These are phyloP conservation scores for Hypomontagnella monticulosa DNA, from an alignment of 495 filamentous ascomycete species.

Conservation along the genomic window DNA sequence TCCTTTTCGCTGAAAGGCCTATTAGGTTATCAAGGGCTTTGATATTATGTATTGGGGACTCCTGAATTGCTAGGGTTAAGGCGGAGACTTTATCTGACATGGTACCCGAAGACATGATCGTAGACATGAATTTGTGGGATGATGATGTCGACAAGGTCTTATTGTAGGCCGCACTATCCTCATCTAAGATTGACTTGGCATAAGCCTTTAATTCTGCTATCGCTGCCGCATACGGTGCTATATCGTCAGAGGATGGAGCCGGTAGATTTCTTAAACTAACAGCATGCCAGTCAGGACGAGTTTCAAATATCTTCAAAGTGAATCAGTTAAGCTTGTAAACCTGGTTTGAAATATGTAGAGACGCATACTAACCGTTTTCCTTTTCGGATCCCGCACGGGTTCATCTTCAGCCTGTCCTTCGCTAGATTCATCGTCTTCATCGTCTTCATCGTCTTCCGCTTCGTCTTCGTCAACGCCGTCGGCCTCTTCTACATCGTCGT, in stretches of 20 bases:
- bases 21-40: conserved; percentile 88
- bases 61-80: conserved; percentile 89
- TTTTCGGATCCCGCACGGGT: conserved; percentile 34
- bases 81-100: conserved; percentile 97
- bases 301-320: conserved; percentile 69
- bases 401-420: conserved; percentile 39
- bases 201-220: conserved; percentile 78
- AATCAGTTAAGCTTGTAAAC: conserved; percentile 36
- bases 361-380: conserved; percentile 57
- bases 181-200: conserved; percentile 76
- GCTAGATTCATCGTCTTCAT: conserved; percentile 38
- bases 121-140: conserved; percentile 91
- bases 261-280: conserved; percentile 67
- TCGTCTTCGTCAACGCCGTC: conserved; percentile 34
- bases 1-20: conserved; percentile 83
- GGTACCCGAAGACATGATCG: conserved; percentile 96
- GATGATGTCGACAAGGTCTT: conserved; percentile 68
- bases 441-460: conserved; percentile 19
- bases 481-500: conserved; percentile 48
- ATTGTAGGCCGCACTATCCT: conserved; percentile 73
- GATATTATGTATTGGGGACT: conserved; percentile 91
- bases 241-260: conserved; percentile 54
- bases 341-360: conserved; percentile 10
- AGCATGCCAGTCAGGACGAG: conserved; percentile 87
- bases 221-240: conserved; percentile 62